Evolutionary conservation across 1,284 basidiomycete species (phyloP), one percentile per base, ranked within the genome.

Genomic region (Puccinia polysora): DNA sequence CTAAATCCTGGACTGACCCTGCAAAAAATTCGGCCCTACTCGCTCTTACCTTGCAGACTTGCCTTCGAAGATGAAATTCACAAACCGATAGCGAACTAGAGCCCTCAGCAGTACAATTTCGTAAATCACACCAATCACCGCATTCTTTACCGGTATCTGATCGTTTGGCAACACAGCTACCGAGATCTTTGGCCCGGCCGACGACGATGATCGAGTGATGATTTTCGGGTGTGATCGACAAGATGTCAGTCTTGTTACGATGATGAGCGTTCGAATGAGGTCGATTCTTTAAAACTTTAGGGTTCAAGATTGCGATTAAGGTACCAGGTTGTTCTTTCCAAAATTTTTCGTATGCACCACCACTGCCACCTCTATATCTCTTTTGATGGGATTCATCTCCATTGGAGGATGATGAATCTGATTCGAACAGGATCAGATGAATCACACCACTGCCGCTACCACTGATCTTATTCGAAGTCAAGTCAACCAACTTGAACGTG

Each of bases 271-370:
- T 88, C 0, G 89, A 88, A 25, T 70, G 47, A 58, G 74, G 45
- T 43, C 40, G 87, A 14, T 91, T 91, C 76, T 89, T 90, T 68
- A 95, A 82, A 45, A 97, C 85, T 73, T 85, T 85, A 0, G 95
- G 93, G 78, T 95, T 97, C 30, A 97, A 81, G 40, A 98, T 83
- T 0, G 91, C 90, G 30, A 98, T 83, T 2, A 97, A 89, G 56
- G 90, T 88, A 0, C 95, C 95, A 74, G 92, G 89, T 59, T 86
- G 86, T 74, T 95, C 81, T 78, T 90, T 90, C 72, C 89, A 87
- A 81, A 90, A 86, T 75, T 82, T 83, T 79, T 97, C 95, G 78
- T 91, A 98, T 0, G 94, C 94, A 5, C 95, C 94, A 1, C 86
- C 85, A 75, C 90, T 93, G 0, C 95, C 94, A 0, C 94, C 93